A percentile compares a stretch with the other conserved stretches of the same genome.
Conservation (phyloP, 331 rosid genomes). For the Dryas integrifolia region DNA sequence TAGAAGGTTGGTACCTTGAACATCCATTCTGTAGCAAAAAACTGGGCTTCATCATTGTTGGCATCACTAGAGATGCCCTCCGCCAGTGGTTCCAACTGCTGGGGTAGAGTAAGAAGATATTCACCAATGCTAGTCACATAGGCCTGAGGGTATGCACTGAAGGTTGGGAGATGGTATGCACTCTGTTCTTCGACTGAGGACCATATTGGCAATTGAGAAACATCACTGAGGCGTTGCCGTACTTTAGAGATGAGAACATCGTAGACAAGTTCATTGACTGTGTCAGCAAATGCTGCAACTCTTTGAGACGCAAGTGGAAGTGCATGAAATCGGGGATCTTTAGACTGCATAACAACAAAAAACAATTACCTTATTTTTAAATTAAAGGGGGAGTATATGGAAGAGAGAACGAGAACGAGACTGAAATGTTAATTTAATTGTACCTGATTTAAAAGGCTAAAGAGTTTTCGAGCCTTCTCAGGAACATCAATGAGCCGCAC, state of each 20-base stretch:
- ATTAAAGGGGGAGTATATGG: not conserved
- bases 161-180: slow-evolving; percentile 80
- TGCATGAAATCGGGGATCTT: slow-evolving; percentile 97
- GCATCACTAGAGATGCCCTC: slow-evolving; percentile 84
- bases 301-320: slow-evolving; percentile 94
- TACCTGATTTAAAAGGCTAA: slow-evolving; percentile 90
- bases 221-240: slow-evolving; percentile 85
- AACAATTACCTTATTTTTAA: not conserved
- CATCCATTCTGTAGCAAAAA: slow-evolving; percentile 99
- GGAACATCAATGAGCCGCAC: slow-evolving; percentile 81
- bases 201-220: slow-evolving; percentile 85
- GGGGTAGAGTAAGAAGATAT: slow-evolving; percentile 94
- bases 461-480: slow-evolving; percentile 84
- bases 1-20: slow-evolving; percentile 61
- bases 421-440: not conserved
- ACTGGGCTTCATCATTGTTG: slow-evolving; percentile 86
- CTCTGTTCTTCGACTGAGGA: slow-evolving; percentile 82
- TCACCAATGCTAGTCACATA: slow-evolving; percentile 88
- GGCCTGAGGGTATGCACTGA: slow-evolving; percentile 90
- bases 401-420: not conserved
- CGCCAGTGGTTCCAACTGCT: slow-evolving; percentile 96
- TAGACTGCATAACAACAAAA: slow-evolving; percentile 59
- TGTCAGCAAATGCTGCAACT: slow-evolving; percentile 85
- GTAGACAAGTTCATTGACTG: slow-evolving; percentile 91
- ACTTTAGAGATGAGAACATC: slow-evolving; percentile 99